These are phyloP conservation scores for Taxawa tesnikishii DNA, from an alignment of 2,329 filamentous ascomycete genomes.

Conservation along the genomic window DNA sequence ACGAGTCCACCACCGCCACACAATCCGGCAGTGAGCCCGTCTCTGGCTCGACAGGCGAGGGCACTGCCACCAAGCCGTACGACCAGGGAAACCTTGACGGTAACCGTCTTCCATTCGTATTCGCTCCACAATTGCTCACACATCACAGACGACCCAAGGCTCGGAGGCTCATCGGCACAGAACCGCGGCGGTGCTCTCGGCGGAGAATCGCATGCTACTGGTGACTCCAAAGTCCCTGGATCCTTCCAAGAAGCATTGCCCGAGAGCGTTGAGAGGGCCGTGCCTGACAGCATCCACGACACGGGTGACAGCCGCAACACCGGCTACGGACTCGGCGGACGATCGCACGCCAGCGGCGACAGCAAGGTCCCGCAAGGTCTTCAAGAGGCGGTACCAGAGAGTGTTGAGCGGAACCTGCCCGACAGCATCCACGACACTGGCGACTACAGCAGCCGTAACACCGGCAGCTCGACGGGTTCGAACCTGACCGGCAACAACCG, in stretches of 20 bases:
- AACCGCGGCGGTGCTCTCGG: too few species aligned
- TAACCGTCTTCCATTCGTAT: too few species aligned
- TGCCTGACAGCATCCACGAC: too few species aligned
- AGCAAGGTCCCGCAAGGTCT: conserved; percentile 30
- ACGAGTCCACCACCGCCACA: not conserved
- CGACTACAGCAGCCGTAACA: too few species aligned
- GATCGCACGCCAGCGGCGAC: conserved; percentile 26
- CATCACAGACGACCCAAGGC: too few species aligned
- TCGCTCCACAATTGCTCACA: too few species aligned
- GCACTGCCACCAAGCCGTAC: conserved; percentile 58
- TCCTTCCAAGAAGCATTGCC: conserved; percentile 31
- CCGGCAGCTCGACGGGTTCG: too few species aligned
- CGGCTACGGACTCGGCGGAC: conserved; percentile 20
- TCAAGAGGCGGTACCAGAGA: conserved; percentile 32
- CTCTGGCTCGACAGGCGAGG: conserved; percentile 56
- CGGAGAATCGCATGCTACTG: conserved; percentile 29
- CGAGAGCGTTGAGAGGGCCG: conserved; percentile 29
- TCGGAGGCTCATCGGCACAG: too few species aligned
- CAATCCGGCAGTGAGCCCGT: conserved; percentile 50
- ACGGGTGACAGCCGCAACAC: too few species aligned
- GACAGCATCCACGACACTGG: conserved; percentile 31
- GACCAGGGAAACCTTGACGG: conserved; percentile 62
- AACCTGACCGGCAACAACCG: conserved; percentile 22
- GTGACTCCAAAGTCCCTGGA: conserved; percentile 29
- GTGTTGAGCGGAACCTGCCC: conserved; percentile 29